Evolutionary conservation across 345 rosid species (phyloP), one percentile per base, ranked within the genome.

Genomic region (Populus euphratica): DNA sequence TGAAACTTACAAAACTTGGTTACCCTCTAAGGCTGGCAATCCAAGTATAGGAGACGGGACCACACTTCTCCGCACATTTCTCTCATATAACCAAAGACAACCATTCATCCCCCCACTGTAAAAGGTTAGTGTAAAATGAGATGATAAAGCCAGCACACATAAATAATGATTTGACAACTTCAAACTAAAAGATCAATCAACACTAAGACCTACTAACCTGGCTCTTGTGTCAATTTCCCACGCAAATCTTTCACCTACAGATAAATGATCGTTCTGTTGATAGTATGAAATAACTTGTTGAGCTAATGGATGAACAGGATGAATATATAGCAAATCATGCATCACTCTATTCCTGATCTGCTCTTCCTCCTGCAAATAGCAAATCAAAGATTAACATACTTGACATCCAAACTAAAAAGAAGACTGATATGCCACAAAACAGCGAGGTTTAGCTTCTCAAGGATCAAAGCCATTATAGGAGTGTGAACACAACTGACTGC

Each of bases 71-170:
- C 78, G 81, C 72, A 54, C 85, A 83, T 94, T 96, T 86, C 97
- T 89, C 84, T 85, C 87, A 69, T 64, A 74, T 61, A 91, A 75
- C 94, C 94, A 91, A 78, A 96, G 80, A 84, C 64, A 94, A 27
- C 99, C 99, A 77, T 89, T 96, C 97, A 92, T 91, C 77, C 97
- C 98, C 86, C 86, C 89, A 84, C 99, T 96, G 91, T 77, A 85
- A 81, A 50, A 80, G 25, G 44, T 73, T 67, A 68, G 80, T 61
- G 77, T 80, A 23, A 31, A 70, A 36, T 56, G 18, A 84, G 68
- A 62, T 71, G 44, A 80, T 68, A 77, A 75, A 79, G 62, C 21
- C 77, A 86, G 80, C 49, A 71, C 56, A 72, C 47, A 33, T 73
- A 62, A 27, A 44, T 44, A 39, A 81, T 64, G 65, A 36, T 61